A percentile compares a stretch with the other conserved stretches of the same genome.
Conservation (phyloP, 106 monocot species). For the Platanthera guangdongensis region DNA sequence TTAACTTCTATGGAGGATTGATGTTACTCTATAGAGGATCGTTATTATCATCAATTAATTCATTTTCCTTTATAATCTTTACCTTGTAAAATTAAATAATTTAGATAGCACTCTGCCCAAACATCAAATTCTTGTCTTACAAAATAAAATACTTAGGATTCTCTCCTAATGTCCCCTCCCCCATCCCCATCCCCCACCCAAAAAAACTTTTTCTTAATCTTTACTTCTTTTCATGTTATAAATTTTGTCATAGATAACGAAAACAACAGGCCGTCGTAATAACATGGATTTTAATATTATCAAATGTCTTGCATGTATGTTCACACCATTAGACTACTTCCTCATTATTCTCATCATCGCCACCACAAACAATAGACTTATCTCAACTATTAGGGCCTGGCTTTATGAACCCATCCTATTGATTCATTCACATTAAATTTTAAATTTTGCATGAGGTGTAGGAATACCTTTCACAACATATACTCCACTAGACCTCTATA, state of each 20-base stretch:
- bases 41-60: too few relatives aligned
- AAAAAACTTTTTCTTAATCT: not conserved
- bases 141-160: too few relatives aligned
- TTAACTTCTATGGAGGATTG: too few relatives aligned
- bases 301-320: too few relatives aligned
- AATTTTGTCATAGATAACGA: not conserved
- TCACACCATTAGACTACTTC: not conserved
- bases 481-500: not conserved
- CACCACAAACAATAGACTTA: not conserved
- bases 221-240: not conserved
- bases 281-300: too few relatives aligned
- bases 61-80: too few relatives aligned
- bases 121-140: too few relatives aligned
- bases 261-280: not conserved
- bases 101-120: too few relatives aligned
- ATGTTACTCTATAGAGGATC: too few relatives aligned
- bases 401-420: not conserved
- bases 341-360: not conserved
- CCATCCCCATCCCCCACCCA: too few relatives aligned
- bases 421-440: not conserved
- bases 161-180: too few relatives aligned
- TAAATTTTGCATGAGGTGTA: not conserved
- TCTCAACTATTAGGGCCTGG: not conserved
- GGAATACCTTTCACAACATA: not conserved
- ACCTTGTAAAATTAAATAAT: too few relatives aligned